These are phyloP conservation scores for Didymella keratinophila DNA, from an alignment of 2,329 filamentous ascomycete species.

Conservation along the genomic window DNA sequence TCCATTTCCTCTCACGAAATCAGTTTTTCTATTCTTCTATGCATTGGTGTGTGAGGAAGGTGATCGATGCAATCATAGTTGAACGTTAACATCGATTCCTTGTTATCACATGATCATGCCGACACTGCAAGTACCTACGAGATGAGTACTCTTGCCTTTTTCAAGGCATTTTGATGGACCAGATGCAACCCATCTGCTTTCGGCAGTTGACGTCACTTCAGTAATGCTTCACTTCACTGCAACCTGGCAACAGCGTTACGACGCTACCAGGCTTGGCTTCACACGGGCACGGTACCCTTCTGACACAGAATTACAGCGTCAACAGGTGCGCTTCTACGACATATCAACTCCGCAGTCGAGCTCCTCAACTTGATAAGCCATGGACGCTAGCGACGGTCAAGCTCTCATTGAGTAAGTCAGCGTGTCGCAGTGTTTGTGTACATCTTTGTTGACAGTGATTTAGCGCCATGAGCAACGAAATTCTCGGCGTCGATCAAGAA, in stretches of 20 bases:
- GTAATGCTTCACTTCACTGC: constrained; percentile 7
- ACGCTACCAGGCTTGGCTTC: constrained; percentile 4
- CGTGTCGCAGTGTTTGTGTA: background rate
- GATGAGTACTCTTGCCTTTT: background rate
- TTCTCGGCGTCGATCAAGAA: background rate
- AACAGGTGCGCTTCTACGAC: background rate
- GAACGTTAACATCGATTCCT: too few relatives aligned
- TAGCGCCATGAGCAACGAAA: background rate
- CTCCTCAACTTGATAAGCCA: background rate
- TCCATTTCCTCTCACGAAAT: too few relatives aligned
- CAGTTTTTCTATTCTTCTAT: too few relatives aligned
- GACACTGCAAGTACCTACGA: background rate
- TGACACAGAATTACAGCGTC: background rate
- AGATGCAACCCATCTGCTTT: background rate
- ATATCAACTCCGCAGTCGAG: background rate
- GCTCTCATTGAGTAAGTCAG: constrained; percentile 2
- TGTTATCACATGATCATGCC: too few relatives aligned
- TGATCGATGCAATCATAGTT: too few relatives aligned
- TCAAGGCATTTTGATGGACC: background rate
- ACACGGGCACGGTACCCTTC: background rate
- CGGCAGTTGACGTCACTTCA: background rate
- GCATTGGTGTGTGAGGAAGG: too few relatives aligned
- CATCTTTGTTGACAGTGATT: background rate
- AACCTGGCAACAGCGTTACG: background rate
- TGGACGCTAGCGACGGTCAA: background rate